phyloP scores from a whole-genome alignment of 2,329 filamentous ascomycete genomes.

The Trichoderma atroviride region DNA sequence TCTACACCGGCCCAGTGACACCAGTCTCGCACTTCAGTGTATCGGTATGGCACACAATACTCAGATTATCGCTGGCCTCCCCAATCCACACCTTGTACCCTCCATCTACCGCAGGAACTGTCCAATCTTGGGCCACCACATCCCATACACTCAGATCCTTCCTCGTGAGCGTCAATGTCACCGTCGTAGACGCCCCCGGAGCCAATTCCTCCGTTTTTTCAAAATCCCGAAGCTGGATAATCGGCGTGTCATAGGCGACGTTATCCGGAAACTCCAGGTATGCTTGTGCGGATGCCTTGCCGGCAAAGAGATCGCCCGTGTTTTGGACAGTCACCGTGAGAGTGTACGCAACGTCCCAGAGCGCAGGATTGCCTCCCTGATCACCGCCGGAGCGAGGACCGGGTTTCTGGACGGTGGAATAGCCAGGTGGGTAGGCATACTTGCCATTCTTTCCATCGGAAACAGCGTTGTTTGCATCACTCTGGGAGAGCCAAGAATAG shows the following conservation, averaged over 20 bases:
- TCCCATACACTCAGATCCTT: conserved; percentile 77
- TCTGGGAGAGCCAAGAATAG: conserved; percentile 64
- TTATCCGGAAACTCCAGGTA: conserved; percentile 49
- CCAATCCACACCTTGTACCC: conserved; percentile 46
- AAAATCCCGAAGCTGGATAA: conserved; percentile 71
- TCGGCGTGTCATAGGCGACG: conserved; percentile 61
- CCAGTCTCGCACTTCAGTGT: conserved; percentile 36
- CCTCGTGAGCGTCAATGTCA: conserved; percentile 63
- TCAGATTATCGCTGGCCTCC: conserved; percentile 42
- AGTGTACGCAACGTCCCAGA: conserved; percentile 56
- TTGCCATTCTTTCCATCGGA: conserved; percentile 40
- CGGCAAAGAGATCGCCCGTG: conserved; percentile 46
- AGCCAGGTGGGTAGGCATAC: conserved; percentile 68
- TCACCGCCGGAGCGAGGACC: conserved; percentile 66
- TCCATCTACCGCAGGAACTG: conserved; percentile 46
- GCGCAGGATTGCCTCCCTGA: conserved; percentile 68
- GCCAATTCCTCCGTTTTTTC: conserved; percentile 63
- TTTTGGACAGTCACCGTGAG: conserved; percentile 55
- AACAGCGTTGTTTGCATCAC: conserved; percentile 46
- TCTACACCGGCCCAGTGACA: conserved; percentile 30
- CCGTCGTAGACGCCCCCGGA: conserved; percentile 54
- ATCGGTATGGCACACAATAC: conserved; percentile 37
- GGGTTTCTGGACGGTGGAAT: conserved; percentile 53
- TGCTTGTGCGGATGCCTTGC: conserved; percentile 51
- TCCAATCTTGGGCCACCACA: conserved; percentile 68